Evolutionary conservation across 1,284 basidiomycete species (phyloP).

Genomic region (Boletellus deceptivus): DNA sequence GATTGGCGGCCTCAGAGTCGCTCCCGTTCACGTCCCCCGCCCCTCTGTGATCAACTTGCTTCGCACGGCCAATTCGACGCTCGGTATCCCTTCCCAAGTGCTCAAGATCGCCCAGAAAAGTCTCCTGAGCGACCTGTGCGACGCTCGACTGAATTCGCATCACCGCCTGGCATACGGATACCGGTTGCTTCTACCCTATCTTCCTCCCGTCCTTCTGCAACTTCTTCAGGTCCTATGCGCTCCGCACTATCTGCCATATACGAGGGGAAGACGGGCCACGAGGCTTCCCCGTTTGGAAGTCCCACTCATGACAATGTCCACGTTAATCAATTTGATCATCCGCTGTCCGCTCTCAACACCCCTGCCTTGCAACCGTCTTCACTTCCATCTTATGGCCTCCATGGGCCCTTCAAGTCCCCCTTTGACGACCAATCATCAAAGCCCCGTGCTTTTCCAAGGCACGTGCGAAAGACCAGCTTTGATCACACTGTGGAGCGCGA

Average conservation of each 20-base stretch:
- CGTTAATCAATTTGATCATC: slow-evolving; percentile 38
- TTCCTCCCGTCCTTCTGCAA: slow-evolving; percentile 50
- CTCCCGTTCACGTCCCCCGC: slow-evolving; percentile 67
- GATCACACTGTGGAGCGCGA: slow-evolving; percentile 82
- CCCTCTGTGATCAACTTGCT: slow-evolving; percentile 44
- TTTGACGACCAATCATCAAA: slow-evolving; percentile 38
- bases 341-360: slow-evolving; percentile 47
- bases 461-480: slow-evolving; percentile 89
- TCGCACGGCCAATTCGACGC: slow-evolving; percentile 40
- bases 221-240: slow-evolving; percentile 32
- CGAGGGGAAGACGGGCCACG: slow-evolving; percentile 47
- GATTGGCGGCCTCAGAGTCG: slow-evolving; percentile 77
- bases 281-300: slow-evolving; percentile 31
- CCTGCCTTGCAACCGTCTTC: slow-evolving; percentile 66
- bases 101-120: slow-evolving; percentile 16
- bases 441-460: slow-evolving; percentile 67
- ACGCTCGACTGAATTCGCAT: slow-evolving; percentile 22
- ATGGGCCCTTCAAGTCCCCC: slow-evolving; percentile 50
- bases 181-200: slow-evolving; percentile 48
- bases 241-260: slow-evolving; percentile 53
- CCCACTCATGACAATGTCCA: slow-evolving; percentile 37
- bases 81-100: slow-evolving; percentile 43
- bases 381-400: slow-evolving; percentile 59
- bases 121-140: slow-evolving; percentile 32
- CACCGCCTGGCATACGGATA: slow-evolving; percentile 50